Evolutionary conservation across 2,329 filamentous ascomycete species (phyloP), one percentile per base, ranked within the genome.

Genomic region (Colletotrichum trifolii): DNA sequence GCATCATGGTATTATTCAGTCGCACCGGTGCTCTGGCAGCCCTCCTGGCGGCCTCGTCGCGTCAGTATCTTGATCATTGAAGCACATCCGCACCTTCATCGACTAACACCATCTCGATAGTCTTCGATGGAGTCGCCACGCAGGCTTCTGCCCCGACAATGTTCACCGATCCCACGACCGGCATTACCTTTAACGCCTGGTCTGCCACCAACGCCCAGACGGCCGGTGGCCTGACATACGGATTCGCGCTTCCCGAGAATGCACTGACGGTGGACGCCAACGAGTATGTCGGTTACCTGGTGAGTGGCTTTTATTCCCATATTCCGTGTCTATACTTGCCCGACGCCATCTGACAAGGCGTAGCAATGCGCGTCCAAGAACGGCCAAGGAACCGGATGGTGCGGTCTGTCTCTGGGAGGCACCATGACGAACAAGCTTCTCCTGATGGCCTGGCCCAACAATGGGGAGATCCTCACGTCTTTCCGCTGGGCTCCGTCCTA

Each of bases 211-310:
- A 67, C 39, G 68, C 74, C 11, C 72, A 77, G 4, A 76, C 77
- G 9, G 68, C 72, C 54, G 83, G 81, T 60, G 81, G 81, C 40
- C 79, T 85, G 54, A 82, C 80, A 38, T 85, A 85, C 54, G 87
- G 87, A 70, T 70, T 89, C 55, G 83, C 83, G 2, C 76, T 89
- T 13, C 87, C 87, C 6, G 69, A 73, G 13, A 75, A 82, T 71
- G 84, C 83, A 2, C 67, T 82, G 49, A 80, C 76, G 0, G 80
- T 72, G 25, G 81, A 83, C 56, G 79, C 81, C 6, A 81, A 77
- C 48, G 87, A 89, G 71, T 89, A 88, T 69, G 85, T 89, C 61
- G 87, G 87, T 42, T 81, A 85, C 54, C 75, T 89, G 52, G 87
- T 88, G 68, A 69, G 81, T 59, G 56, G 33, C 8, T 5, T 2